These are phyloP conservation scores for Pleoardoris graminearum DNA, from an alignment of 2,329 filamentous ascomycete genomes.

Conservation along the genomic window DNA sequence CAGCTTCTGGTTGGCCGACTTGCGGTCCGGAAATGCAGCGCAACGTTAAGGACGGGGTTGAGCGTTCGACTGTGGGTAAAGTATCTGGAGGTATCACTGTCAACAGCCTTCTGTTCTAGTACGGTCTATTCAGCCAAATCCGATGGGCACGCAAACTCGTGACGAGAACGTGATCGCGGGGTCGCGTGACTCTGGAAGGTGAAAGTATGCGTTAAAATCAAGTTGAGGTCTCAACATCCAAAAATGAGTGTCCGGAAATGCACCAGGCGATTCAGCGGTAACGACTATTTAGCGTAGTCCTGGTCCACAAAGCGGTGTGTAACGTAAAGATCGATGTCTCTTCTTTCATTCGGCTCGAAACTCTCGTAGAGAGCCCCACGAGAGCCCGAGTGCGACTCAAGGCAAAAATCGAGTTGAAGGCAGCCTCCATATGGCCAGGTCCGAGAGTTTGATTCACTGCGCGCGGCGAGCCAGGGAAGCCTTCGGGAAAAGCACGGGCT, in stretches of 20 bases:
- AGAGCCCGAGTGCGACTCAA: slow-evolving; percentile 1
- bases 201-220: background rate
- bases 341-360: background rate
- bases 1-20: background rate
- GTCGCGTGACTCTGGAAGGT: slow-evolving; percentile 4
- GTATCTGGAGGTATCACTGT: background rate
- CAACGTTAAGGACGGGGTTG: background rate
- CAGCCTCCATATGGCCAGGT: slow-evolving; percentile 6
- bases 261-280: slow-evolving; percentile 4
- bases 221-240: background rate
- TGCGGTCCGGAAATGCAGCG: background rate
- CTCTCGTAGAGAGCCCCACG: background rate
- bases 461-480: slow-evolving; percentile 2
- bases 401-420: background rate
- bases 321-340: background rate
- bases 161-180: background rate
- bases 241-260: background rate
- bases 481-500: slow-evolving; percentile 1
- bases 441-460: slow-evolving; percentile 3
- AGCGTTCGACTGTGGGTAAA: background rate
- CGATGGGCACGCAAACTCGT: background rate
- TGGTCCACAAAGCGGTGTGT: slow-evolving; percentile 8
- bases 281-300: slow-evolving; percentile 6
- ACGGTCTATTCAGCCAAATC: background rate
- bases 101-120: background rate